Evolutionary conservation across 2,329 filamentous ascomycete species (phyloP).

Genomic region (Scleromitrula shiraiana): DNA sequence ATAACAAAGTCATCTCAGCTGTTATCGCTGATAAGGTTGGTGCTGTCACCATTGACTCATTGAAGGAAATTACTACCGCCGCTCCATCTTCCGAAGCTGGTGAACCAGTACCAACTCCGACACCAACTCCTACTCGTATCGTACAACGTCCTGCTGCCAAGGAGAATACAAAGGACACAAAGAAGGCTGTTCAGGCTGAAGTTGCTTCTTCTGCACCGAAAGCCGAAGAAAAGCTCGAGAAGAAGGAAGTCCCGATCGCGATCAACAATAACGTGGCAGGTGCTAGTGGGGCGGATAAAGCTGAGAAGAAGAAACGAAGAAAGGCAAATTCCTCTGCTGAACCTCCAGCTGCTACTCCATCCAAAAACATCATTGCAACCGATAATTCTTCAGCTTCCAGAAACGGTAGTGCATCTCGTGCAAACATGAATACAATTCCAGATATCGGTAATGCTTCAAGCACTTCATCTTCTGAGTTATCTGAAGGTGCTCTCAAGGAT

Average conservation of each 20-base stretch:
- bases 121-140: constrained; percentile 23
- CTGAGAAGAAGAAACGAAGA: constrained; percentile 62
- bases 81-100: not conserved
- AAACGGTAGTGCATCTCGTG: constrained; percentile 22
- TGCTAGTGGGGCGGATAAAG: constrained; percentile 41
- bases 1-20: constrained; percentile 77
- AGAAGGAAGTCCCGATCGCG: constrained; percentile 19
- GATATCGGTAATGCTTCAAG: constrained; percentile 12
- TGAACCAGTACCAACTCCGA: constrained; percentile 12
- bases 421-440: constrained; percentile 12
- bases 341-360: constrained; percentile 15
- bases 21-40: constrained; percentile 70
- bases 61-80: constrained; percentile 37
- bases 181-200: constrained; percentile 21
- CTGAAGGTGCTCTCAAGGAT: constrained; percentile 39
- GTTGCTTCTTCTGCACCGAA: constrained; percentile 17
- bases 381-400: constrained; percentile 26
- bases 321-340: constrained; percentile 45
- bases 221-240: constrained; percentile 34
- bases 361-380: constrained; percentile 27
- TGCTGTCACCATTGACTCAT: constrained; percentile 63
- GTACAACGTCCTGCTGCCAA: constrained; percentile 23
- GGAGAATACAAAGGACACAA: constrained; percentile 23
- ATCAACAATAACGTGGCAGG: constrained; percentile 22
- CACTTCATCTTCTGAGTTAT: constrained; percentile 23